Percentiles rank a stretch among this genome's conserved stretches.
Evolutionary conservation across 495 filamentous ascomycete genomes (phyloP).

Genomic region (Emericellopsis terricola): DNA sequence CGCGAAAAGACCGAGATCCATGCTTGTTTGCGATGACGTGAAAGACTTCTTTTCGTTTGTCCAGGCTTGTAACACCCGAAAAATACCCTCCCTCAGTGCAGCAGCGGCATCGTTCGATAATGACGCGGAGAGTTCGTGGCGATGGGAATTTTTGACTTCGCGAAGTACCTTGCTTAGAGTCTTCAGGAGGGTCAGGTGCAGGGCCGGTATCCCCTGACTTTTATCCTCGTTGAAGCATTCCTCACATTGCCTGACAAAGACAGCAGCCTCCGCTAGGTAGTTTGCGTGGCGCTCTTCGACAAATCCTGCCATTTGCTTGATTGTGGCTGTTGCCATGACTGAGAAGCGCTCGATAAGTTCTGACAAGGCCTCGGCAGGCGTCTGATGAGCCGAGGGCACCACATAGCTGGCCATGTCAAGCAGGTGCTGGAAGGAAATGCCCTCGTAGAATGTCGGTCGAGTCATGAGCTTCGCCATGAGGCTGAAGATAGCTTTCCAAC

Average conservation of each 20-base stretch:
- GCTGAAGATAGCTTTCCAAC: constrained; percentile 18
- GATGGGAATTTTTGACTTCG: neutral
- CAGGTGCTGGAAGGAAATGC: constrained; percentile 1
- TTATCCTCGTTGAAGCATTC: neutral
- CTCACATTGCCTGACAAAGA: neutral
- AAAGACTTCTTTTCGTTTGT: neutral
- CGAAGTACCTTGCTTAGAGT: neutral
- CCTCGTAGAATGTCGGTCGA: constrained; percentile 29
- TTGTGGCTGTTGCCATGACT: neutral
- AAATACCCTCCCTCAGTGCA: neutral
- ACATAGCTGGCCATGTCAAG: neutral
- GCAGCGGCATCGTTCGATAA: neutral
- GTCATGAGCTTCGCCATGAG: constrained; percentile 29
- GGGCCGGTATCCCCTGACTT: neutral
- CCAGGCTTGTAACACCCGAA: neutral
- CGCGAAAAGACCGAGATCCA: neutral
- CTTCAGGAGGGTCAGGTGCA: constrained; percentile 1
- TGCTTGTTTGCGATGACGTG: neutral
- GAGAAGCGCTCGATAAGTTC: neutral
- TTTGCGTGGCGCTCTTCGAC: constrained; percentile 2
- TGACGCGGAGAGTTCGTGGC: neutral
- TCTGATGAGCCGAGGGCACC: too few relatives aligned
- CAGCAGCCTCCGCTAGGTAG: constrained; percentile 1
- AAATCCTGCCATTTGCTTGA: constrained; percentile 12
- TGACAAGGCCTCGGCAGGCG: constrained; percentile 4